Conservation (phyloP, 108 stramenopile species). For the Skeletonema potamos region DNA sequence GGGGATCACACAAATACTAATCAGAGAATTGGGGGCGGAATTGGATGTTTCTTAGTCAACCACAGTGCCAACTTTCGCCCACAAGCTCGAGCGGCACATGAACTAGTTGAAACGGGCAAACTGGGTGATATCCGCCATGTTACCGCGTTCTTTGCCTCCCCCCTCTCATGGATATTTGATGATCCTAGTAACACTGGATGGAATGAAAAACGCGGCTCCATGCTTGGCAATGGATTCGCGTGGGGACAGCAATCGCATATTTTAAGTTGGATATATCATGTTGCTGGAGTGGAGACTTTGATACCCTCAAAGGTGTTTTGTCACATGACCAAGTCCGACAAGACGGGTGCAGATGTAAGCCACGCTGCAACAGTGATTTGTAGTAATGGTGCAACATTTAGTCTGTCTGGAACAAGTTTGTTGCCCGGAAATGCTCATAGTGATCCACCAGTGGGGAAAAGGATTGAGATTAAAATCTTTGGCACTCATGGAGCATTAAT, state of each 20-base stretch:
- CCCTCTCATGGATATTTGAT: slow-evolving; percentile 62
- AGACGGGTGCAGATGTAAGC: slow-evolving; percentile 68
- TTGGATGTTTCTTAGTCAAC: slow-evolving; percentile 59
- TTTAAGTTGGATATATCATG: slow-evolving; percentile 67
- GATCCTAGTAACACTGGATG: slow-evolving; percentile 38
- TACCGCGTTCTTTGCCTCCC: slow-evolving; percentile 55
- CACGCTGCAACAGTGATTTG: slow-evolving; percentile 65
- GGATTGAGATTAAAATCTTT: slow-evolving; percentile 60
- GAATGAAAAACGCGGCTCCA: slow-evolving; percentile 55
- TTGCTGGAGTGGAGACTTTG: slow-evolving; percentile 30
- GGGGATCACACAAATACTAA: too few relatives aligned
- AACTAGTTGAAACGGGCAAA: slow-evolving; percentile 33
- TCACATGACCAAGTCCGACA: slow-evolving; percentile 51
- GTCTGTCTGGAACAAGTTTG: slow-evolving; percentile 60
- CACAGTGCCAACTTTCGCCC: slow-evolving; percentile 70
- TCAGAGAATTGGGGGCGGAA: slow-evolving; percentile 10
- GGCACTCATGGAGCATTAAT: slow-evolving; percentile 50
- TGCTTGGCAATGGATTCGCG: slow-evolving; percentile 79
- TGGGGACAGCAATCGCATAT: slow-evolving; percentile 75
- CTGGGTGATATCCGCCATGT: slow-evolving; percentile 36
- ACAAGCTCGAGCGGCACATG: slow-evolving; percentile 55
- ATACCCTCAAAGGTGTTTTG: slow-evolving; percentile 52
- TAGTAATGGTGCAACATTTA: slow-evolving; percentile 47
- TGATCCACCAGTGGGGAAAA: slow-evolving; percentile 63
- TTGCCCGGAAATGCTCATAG: slow-evolving; percentile 67